phyloP scores from a whole-genome alignment of 2,329 filamentous ascomycete species.

The Colletotrichum gigasporum region DNA sequence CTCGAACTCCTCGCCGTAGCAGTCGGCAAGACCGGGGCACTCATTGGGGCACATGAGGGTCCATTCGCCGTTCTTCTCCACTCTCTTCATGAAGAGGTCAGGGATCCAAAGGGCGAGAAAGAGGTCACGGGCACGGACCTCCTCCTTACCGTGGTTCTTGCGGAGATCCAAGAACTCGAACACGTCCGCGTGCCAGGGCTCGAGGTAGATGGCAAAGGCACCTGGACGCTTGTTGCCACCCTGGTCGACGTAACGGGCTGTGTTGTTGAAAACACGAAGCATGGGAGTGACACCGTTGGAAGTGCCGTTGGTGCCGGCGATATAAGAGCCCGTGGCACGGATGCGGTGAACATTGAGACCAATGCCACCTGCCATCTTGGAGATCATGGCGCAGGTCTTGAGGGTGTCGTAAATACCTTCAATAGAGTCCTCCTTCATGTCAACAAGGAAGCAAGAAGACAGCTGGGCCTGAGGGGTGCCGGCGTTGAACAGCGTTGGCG shows the following conservation, averaged over 20 bases:
- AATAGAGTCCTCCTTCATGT: slow-evolving; percentile 99
- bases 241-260: slow-evolving; percentile 97
- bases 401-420: slow-evolving; percentile 99
- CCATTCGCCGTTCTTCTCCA: slow-evolving; percentile 96
- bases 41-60: slow-evolving; percentile 99
- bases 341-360: slow-evolving; percentile 97
- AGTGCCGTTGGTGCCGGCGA: slow-evolving; percentile 96
- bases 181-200: slow-evolving; percentile 98
- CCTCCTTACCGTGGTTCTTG: slow-evolving; percentile 99
- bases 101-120: slow-evolving; percentile 99
- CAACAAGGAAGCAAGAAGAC: slow-evolving; percentile 97
- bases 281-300: slow-evolving; percentile 98
- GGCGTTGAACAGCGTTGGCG: slow-evolving; percentile 97
- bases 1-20: slow-evolving; percentile 98
- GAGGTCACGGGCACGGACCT: slow-evolving; percentile 93
- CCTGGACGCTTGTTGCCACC: slow-evolving; percentile 99
- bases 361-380: slow-evolving; percentile 98
- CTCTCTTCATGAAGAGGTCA: slow-evolving; percentile 99
- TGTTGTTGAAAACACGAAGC: slow-evolving; percentile 99
- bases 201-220: slow-evolving; percentile 98
- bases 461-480: slow-evolving; percentile 94
- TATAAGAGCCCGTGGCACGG: slow-evolving; percentile 96
- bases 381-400: slow-evolving; percentile 99
- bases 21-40: slow-evolving; percentile 92
- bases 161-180: slow-evolving; percentile 97